These are phyloP conservation scores for Coemansia sp. DNA, from an alignment of 192 early-diverging fungal genomes.

Conservation along the genomic window DNA sequence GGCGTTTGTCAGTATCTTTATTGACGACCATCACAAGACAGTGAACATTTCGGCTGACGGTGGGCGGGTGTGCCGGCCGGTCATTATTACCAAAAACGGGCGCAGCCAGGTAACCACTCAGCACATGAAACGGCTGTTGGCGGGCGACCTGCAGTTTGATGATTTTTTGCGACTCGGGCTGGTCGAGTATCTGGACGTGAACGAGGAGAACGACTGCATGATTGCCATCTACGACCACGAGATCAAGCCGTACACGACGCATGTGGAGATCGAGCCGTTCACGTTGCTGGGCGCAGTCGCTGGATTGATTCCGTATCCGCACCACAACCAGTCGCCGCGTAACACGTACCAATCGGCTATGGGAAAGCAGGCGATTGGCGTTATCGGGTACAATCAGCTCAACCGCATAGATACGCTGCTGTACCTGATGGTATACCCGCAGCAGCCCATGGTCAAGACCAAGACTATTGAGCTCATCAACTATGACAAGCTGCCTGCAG, in stretches of 20 bases:
- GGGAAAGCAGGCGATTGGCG: slow-evolving; percentile 99
- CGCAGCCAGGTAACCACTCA: slow-evolving; percentile 62
- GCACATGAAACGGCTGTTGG: slow-evolving; percentile 64
- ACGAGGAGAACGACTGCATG: slow-evolving; percentile 95
- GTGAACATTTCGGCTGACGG: slow-evolving; percentile 92
- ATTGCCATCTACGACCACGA: slow-evolving; percentile 89
- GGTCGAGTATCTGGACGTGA: slow-evolving; percentile 95
- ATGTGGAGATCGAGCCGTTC: slow-evolving; percentile 95
- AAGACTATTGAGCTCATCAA: slow-evolving; percentile 97
- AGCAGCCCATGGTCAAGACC: slow-evolving; percentile 97
- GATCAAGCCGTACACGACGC: slow-evolving; percentile 83
- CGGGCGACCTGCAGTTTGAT: slow-evolving; percentile 71
- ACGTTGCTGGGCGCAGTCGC: slow-evolving; percentile 95
- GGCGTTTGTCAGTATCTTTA: slow-evolving; percentile 87
- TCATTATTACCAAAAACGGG: slow-evolving; percentile 90
- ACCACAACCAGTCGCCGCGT: slow-evolving; percentile 98
- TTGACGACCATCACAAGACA: slow-evolving; percentile 76
- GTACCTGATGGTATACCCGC: slow-evolving; percentile 95
- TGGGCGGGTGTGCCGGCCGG: slow-evolving; percentile 93
- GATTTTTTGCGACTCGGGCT: slow-evolving; percentile 88
- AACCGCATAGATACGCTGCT: slow-evolving; percentile 92
- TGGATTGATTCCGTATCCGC: slow-evolving; percentile 97
- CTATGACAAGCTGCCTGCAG: slow-evolving; percentile 88
- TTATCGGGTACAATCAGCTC: slow-evolving; percentile 93
- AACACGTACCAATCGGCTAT: slow-evolving; percentile 99